Percentiles rank a stretch among this genome's conserved stretches.
phyloP scores from a whole-genome alignment of 78 protist species.

The Fonticula alba region DNA sequence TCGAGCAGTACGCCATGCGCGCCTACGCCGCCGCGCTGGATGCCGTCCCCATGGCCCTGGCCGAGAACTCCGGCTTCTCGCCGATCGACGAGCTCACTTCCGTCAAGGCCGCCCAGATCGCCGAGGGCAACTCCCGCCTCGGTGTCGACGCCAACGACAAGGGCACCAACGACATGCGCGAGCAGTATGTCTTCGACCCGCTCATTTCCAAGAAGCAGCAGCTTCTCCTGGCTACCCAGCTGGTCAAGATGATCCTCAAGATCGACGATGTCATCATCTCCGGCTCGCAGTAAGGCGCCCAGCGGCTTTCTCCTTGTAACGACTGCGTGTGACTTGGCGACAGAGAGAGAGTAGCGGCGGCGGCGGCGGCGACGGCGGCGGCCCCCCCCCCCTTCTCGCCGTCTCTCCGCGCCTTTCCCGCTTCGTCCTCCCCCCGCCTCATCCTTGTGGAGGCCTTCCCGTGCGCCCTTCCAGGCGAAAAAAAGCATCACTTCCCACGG shows the following conservation, averaged over 20 bases:
- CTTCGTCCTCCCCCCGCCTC: too few relatives aligned
- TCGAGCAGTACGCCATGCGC: constrained; percentile 91
- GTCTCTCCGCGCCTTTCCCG: too few relatives aligned
- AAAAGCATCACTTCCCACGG: too few relatives aligned
- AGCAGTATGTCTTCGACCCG: constrained; percentile 86
- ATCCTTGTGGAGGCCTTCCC: too few relatives aligned
- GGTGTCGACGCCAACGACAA: constrained; percentile 86
- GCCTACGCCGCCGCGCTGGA: constrained; percentile 98
- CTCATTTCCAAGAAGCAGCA: constrained; percentile 92
- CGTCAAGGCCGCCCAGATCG: constrained; percentile 64
- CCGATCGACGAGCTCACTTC: constrained; percentile 72
- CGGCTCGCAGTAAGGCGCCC: too few relatives aligned
- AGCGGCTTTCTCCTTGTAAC: too few relatives aligned
- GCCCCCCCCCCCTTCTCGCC: too few relatives aligned
- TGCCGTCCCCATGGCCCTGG: constrained; percentile 88
- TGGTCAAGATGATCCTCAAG: constrained; percentile 96
- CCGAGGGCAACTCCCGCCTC: constrained; percentile 50
- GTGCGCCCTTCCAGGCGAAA: too few relatives aligned
- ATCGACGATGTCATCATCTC: constrained; percentile 97
- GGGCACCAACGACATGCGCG: constrained; percentile 66
- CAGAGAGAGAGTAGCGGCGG: too few relatives aligned
- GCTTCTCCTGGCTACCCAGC: constrained; percentile 91
- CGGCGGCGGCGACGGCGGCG: too few relatives aligned
- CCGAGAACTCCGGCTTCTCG: constrained; percentile 91
- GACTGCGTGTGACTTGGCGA: too few relatives aligned